Base-by-base conservation (phyloP, 495 filamentous ascomycete species). In the Filosporella fistucella region DNA sequence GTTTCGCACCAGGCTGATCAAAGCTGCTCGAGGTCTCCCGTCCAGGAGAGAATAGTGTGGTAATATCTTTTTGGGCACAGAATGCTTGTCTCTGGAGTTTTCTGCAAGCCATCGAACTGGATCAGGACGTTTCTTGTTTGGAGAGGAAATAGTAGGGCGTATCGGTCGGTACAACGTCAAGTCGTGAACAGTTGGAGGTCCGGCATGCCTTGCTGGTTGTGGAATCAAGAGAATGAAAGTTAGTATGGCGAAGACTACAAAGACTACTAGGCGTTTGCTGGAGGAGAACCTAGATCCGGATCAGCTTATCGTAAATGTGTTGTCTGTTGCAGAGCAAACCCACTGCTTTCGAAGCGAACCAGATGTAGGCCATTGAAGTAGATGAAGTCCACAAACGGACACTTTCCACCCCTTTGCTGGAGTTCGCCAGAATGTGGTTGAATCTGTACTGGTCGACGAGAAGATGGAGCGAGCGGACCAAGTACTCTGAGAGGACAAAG, bases 1-100 rank as follows among this genome's bases (percentile, higher is more conserved):
- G 56, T 98, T 96, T 43, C 93, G 81, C 32, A 96, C 93, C 14
- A 98, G 76, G n/a, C 85, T 81, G 51, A 98, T 78, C 39, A 98
- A 74, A 4, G 93, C 94, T 42, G 93, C 93, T 35, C 37, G 24
- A 20, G 53, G 53, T 32, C 32, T 41, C 1, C 30, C 33, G 10
- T 30, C 21, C n/a, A n/a, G n/a, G n/a, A n/a, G n/a, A n/a, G n/a
- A n/a, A n/a, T n/a, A n/a, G n/a, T n/a, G n/a, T n/a, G n/a, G n/a
- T n/a, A n/a, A n/a, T n/a, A n/a, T n/a, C n/a, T n/a, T n/a, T n/a
- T 39, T 38, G 5, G 49, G 43, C 2, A 68, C 49, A 2, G 64
- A 55, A 51, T 63, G 43, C 42, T 54, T 67, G 16, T 68, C 57
- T 34, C 63, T 57, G 36, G 60, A 65, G 22, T 69, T 68, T 28